Base-by-base conservation (phyloP, 139 green algal species). In the Raphidocelis subcapitata region DNA sequence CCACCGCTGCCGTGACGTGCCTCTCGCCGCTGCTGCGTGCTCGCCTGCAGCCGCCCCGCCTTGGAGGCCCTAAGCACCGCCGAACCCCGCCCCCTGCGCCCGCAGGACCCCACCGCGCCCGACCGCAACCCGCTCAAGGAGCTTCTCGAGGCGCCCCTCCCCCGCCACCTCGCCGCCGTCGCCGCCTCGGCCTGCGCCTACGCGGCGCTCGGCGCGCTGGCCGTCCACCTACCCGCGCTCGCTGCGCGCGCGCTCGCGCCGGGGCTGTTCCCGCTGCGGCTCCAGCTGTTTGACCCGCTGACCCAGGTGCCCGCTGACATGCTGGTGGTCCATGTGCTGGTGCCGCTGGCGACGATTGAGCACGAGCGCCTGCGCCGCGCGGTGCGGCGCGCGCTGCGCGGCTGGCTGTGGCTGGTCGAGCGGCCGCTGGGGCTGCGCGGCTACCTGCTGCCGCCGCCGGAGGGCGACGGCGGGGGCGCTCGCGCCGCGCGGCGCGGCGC, bases 311-410 rank as follows among this genome's bases (percentile, higher is more conserved):
- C 76, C 20, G 69, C 72, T n/a, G 76, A 82, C 69, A 72, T 79
- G 69, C 76, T 82, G 63, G 62, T 79, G 55, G 24, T 82, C 61
- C 69, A 82, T 52, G 67, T 79, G 33, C 49, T 79, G 36, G 57
- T 82, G 3, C 69, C 76, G 0, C 68, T 79, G 41, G 41, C 41
- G 26, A 69, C 75, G 12, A 31, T 81, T 12, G 75, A 81, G 68
- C 75, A 81, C 46, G 69, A 78, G 54, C 51, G 72, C 2, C 49
- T 72, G 72, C 62, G 62, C 32, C n/a, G 37, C 21, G 62, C 63
- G 20, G 35, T 72, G 51, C 49, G 47, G 4, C 49, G 20, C 12
- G 72, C 28, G 18, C 61, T 78, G 49, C 47, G 51, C 15, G 23
- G 18, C 10, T 78, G 72, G 72, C 54, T 78, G 33, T 5, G 15